Evolutionary conservation across 345 rosid species (phyloP), one percentile per base, ranked within the genome.

Genomic region (Odontarrhena argentea): DNA sequence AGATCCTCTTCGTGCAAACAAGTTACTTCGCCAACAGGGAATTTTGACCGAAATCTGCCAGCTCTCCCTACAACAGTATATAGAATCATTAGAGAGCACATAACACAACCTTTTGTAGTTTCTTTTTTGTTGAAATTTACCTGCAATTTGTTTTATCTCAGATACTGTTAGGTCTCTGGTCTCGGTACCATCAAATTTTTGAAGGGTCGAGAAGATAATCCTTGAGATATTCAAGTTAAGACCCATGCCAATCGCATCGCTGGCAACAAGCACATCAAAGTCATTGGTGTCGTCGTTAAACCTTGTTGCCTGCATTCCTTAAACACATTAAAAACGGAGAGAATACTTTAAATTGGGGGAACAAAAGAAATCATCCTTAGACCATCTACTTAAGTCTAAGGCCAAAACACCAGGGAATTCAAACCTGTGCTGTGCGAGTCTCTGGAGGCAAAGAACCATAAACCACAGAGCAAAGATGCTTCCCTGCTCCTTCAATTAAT

Each of bases 191-290:
- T 89, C 96, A 62, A 76, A 89, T 67, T 92, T 92, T 65, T 80
- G 24, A 80, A 92, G 76, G 3, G 89, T 81, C 49, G 96, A 82
- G 77, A 92, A 92, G 75, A 92, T 85, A 34, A 92, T 85, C 81
- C 96, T 84, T 42, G 98, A 89, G 56, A 92, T 92, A 55, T 89
- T 87, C 68, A 92, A 81, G 74, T 92, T 92, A 63, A 92, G 93
- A 47, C 98, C 96, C 98, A 92, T 92, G 71, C 97, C 98, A 55
- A 92, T 89, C 60, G 98, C 98, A 79, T 92, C 98, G 78, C 97
- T 89, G 37, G 98, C 93, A 74, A 92, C 98, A 80, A 92, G 96
- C 71, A 92, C 96, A 78, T 92, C 98, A 76, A 86, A 85, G 77
- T 86, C 88, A 57, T 84, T 89, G 74, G 81, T 82, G 65, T 69